Evolutionary conservation across 2,329 filamentous ascomycete genomes (phyloP).

Genomic region (Sporothrix euskadiensis): DNA sequence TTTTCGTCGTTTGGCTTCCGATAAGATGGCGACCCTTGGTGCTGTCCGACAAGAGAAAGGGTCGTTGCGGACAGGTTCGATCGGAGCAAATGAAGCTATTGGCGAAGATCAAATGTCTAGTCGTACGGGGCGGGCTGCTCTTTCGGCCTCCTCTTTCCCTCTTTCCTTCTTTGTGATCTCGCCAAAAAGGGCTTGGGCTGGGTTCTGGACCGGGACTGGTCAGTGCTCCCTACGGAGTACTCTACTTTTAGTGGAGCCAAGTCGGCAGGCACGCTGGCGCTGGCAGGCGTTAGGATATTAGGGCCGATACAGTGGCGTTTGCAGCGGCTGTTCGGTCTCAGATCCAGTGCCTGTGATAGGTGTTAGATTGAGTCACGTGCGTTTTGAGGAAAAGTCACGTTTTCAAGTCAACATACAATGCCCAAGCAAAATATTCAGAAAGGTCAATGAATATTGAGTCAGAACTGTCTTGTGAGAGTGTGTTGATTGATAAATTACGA

Average conservation of each 20-base stretch:
- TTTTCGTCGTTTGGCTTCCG: neutral
- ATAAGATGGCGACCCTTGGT: neutral
- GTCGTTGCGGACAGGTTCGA: neutral
- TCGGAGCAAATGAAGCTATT: slow-evolving; percentile 10
- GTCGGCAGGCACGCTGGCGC: neutral
- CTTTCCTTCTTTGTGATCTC: slow-evolving; percentile 1
- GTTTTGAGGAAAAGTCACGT: neutral
- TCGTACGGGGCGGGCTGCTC: neutral
- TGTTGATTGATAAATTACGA: neutral
- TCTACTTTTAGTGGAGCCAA: neutral
- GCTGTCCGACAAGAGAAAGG: neutral
- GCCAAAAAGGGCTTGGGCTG: neutral
- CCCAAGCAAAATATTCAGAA: too few relatives aligned
- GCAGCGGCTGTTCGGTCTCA: neutral
- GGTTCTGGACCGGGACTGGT: slow-evolving; percentile 10
- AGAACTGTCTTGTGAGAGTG: too few relatives aligned
- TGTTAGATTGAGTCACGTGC: neutral
- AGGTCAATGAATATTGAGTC: too few relatives aligned
- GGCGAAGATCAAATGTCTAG: neutral
- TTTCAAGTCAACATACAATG: neutral
- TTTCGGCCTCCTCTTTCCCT: neutral
- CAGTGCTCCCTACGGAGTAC: slow-evolving; percentile 9
- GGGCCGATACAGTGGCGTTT: neutral
- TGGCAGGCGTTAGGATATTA: neutral
- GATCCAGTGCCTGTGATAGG: neutral